Base-by-base conservation (phyloP, 2,329 filamentous ascomycete genomes). In the Byssothecium circinans region DNA sequence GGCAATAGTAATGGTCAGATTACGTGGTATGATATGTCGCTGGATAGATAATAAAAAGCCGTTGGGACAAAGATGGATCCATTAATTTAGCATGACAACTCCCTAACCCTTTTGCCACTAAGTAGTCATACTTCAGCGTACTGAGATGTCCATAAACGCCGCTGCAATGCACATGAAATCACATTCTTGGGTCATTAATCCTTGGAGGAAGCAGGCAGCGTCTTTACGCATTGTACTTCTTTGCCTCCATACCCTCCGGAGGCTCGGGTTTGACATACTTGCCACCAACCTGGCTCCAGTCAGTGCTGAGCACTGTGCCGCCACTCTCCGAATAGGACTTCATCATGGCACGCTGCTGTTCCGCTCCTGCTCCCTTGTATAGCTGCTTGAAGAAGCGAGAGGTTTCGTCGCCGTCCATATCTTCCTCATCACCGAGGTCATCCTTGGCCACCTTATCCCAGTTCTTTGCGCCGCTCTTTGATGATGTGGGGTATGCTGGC, bases 291-390 rank as follows among this genome's bases (percentile, higher is more conserved):
- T 95, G 88, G 8, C 75, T 73, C 94, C 94, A 99, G 68, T 92
- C 90, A 0, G 94, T 99, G 71, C 90, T 96, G 41, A 99, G 75
- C 2, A 88, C 82, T 0, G 94, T 99, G 4, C 94, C 94, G 59
- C 95, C 94, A 71, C 91, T 96, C 78, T 99, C 92, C 12, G 84
- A 80, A 64, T 89, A 97, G 66, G 89, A 95, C 82, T 99, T 99
- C 84, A 95, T 89, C 94, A 99, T 99, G 8, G 94, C 94, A 2
- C 91, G 84, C 65, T 85, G 84, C 49, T 89, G 89, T 60, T 99
- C 92, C 0, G 86, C 83, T 40, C 87, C 84, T 0, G 89, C 85
- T 29, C 77, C 78, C 53, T 87, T 84, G 74, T 92, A 97, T 1
- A 99, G 77, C 63, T 87, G 85, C 78, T 95, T 94, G 78, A 99